Evolutionary conservation across 768 basidiomycete genomes (phyloP), one percentile per base, ranked within the genome.

Genomic region (Gymnopilus dilepis): DNA sequence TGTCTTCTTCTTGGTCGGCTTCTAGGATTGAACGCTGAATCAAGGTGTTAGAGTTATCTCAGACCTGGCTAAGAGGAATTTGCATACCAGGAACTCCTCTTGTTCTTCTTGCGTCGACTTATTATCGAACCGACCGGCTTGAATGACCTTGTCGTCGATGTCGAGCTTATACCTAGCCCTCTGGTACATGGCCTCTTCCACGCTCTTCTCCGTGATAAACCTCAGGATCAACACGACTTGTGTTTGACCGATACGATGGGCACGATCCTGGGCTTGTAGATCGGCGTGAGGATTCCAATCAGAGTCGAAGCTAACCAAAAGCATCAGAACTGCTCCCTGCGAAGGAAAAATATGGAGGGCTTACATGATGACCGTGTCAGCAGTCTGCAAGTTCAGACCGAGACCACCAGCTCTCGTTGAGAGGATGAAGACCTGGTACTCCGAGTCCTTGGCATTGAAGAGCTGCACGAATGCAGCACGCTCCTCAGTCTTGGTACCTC

Each of bases 231-330:
- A 88, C 19, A 99, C 97, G 45, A 95, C 92, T 76, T 96, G 97
- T 61, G 97, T 99, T 73, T 99, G 97, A 61, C 97, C 97, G 70
- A 99, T 99, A 85, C 97, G 96, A 84, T 99, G 97, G 11, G 94
- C 94, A 83, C 96, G 94, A 86, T 99, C 97, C 75, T 99, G 97
- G 12, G 97, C 97, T 76, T 99, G 97, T 63, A 99, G 79, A 89
- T 99, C 97, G 53, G 97, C 97, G 69, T 99, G 97, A 48, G 97
- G 97, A 79, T 99, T 99, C 95, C 90, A 92, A 71, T 94, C 91
- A 71, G 84, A 86, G 77, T 93, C 91, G 67, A 93, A 91, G 67
- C 90, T 92, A 61, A 33, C 65, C 37, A 52, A 48, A 60, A 37
- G 33, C 57, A 59, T 41, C 4, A 50, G 57, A 17, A 34, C 47